A percentile compares a stretch with the other conserved stretches of the same genome.
Evolutionary conservation across 257 asterid genomes (phyloP).

Genomic region (Cinchona pubescens): DNA sequence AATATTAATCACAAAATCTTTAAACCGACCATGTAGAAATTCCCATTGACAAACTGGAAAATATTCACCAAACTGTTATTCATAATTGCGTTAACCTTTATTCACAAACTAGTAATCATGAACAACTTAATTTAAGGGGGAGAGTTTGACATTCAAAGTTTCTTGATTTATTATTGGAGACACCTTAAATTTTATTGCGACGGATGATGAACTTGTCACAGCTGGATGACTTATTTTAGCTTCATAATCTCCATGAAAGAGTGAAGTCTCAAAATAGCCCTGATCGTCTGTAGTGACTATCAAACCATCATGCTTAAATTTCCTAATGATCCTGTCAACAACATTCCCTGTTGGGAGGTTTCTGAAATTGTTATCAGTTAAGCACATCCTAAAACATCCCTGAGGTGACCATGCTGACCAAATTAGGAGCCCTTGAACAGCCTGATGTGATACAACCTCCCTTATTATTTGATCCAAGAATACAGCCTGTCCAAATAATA

Average conservation of each 20-base stretch:
- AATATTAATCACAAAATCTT: too few relatives aligned
- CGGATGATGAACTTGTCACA: not conserved
- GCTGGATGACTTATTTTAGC: not conserved
- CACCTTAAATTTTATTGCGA: not conserved
- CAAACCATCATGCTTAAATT: slow-evolving; percentile 39
- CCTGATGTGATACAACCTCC: slow-evolving; percentile 55
- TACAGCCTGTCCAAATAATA: slow-evolving; percentile 29
- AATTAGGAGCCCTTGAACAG: slow-evolving; percentile 44
- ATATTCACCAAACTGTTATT: not conserved
- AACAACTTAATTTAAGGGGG: not conserved
- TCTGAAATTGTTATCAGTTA: slow-evolving; percentile 48
- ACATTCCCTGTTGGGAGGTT: slow-evolving; percentile 31
- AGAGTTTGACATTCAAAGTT: not conserved
- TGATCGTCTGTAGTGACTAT: slow-evolving; percentile 35
- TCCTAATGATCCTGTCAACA: slow-evolving; percentile 43
- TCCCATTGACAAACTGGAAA: not conserved
- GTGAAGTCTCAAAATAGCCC: slow-evolving; percentile 38
- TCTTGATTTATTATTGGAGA: not conserved
- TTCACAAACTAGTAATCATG: not conserved
- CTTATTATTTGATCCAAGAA: slow-evolving; percentile 48
- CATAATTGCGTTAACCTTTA: not conserved
- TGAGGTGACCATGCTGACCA: slow-evolving; percentile 49
- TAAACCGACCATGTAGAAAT: too few relatives aligned
- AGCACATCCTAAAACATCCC: slow-evolving; percentile 64
- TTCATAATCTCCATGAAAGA: slow-evolving; percentile 27